These are phyloP conservation scores for Inosperma sp. DNA, from an alignment of 768 basidiomycete species.

Conservation along the genomic window DNA sequence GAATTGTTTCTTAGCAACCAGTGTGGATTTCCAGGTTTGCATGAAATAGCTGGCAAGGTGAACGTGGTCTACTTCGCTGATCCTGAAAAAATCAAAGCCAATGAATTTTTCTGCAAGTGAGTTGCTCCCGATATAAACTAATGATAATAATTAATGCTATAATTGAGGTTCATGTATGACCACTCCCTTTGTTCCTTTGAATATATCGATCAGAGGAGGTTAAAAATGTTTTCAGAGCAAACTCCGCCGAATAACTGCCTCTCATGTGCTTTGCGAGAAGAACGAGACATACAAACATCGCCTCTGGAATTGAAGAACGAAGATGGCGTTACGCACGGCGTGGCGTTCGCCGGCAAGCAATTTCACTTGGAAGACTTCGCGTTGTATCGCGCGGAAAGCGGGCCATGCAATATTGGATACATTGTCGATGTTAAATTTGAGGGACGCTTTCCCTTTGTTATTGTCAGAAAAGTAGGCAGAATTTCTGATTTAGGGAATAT, in stretches of 20 bases:
- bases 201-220: slow-evolving; percentile 31
- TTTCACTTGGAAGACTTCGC: slow-evolving; percentile 66
- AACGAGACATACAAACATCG: slow-evolving; percentile 30
- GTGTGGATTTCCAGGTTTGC: slow-evolving; percentile 43
- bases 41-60: slow-evolving; percentile 45
- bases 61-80: slow-evolving; percentile 32
- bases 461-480: slow-evolving; percentile 47
- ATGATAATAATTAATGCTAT: neutral
- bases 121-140: slow-evolving; percentile 9
- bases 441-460: slow-evolving; percentile 23
- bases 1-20: slow-evolving; percentile 60
- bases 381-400: slow-evolving; percentile 42
- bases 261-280: slow-evolving; percentile 37
- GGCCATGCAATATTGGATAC: slow-evolving; percentile 56
- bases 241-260: slow-evolving; percentile 51
- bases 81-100: slow-evolving; percentile 22
- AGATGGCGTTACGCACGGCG: slow-evolving; percentile 30
- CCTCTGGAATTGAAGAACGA: slow-evolving; percentile 30
- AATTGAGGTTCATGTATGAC: slow-evolving; percentile 48
- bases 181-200: slow-evolving; percentile 42
- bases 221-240: slow-evolving; percentile 21
- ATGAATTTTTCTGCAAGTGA: slow-evolving; percentile 58
- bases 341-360: slow-evolving; percentile 41
- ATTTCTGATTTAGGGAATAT: slow-evolving; percentile 35
- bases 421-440: slow-evolving; percentile 34